Percentiles rank a stretch among this genome's conserved stretches.
Conservation (phyloP, 2,329 filamentous ascomycete species). For the Beauveria sp. region DNA sequence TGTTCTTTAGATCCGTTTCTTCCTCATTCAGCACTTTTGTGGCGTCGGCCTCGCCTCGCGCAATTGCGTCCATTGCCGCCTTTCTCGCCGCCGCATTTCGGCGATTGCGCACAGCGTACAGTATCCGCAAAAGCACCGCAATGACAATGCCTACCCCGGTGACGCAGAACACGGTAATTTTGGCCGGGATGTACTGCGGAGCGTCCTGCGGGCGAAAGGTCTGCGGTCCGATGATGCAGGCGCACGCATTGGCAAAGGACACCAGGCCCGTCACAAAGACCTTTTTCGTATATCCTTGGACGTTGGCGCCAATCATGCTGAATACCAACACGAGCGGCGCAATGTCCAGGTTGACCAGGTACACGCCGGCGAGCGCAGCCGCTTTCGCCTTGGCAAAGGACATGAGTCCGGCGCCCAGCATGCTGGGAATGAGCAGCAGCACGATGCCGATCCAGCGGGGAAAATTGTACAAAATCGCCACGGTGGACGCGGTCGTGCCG, state of each 20-base stretch:
- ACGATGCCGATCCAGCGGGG: conserved; percentile 22
- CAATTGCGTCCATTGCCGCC: conserved; percentile 21
- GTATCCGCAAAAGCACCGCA: conserved; percentile 29
- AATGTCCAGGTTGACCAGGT: conserved; percentile 36
- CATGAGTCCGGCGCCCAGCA: conserved; percentile 21
- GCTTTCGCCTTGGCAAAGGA: conserved; percentile 18
- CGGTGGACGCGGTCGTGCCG: conserved; percentile 17
- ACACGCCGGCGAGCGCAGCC: conserved; percentile 26
- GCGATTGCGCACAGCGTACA: conserved; percentile 26
- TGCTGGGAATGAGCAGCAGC: conserved; percentile 18
- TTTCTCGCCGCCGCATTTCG: conserved; percentile 31
- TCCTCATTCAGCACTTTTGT: conserved; percentile 17
- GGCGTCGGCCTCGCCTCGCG: conserved; percentile 22
- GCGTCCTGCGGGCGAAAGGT: conserved; percentile 46
- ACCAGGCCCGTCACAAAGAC: conserved; percentile 42
- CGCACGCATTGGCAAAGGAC: conserved; percentile 42
- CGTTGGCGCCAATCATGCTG: conserved; percentile 40
- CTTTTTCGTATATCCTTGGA: conserved; percentile 44
- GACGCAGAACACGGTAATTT: conserved; percentile 40
- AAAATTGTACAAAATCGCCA: conserved; percentile 20
- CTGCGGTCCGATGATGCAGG: conserved; percentile 50
- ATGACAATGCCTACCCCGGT: conserved; percentile 15
- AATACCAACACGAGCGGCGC: conserved; percentile 45
- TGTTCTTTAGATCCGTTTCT: conserved; percentile 27
- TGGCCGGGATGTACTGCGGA: conserved; percentile 45